Evolutionary conservation across 495 filamentous ascomycete species (phyloP).

Genomic region (Tetracladium marchalianum): DNA sequence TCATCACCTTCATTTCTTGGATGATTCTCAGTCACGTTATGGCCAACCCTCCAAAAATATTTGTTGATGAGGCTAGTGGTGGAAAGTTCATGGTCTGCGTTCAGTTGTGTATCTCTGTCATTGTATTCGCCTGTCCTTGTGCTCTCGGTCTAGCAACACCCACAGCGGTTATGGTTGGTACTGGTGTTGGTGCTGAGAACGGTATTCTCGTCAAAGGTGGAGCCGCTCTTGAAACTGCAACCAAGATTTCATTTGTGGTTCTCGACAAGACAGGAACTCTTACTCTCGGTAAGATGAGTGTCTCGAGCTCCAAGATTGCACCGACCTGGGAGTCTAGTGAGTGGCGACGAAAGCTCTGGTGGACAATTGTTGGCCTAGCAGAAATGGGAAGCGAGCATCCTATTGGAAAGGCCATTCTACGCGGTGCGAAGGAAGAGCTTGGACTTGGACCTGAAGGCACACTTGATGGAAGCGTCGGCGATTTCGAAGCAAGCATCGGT

Average conservation of each 20-base stretch:
- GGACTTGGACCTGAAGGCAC: slow-evolving; percentile 60
- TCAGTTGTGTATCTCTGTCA: slow-evolving; percentile 96
- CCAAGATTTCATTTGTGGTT: slow-evolving; percentile 86
- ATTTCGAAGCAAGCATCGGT: slow-evolving; percentile 77
- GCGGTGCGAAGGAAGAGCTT: slow-evolving; percentile 62
- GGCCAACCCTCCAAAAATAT: slow-evolving; percentile 73
- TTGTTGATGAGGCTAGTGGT: slow-evolving; percentile 68
- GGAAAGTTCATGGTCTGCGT: slow-evolving; percentile 93
- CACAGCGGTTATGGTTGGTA: slow-evolving; percentile 98
- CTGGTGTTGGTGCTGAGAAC: slow-evolving; percentile 91
- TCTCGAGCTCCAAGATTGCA: slow-evolving; percentile 57
- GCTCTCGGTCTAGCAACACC: slow-evolving; percentile 90
- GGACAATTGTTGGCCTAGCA: slow-evolving; percentile 84
- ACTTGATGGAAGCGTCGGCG: slow-evolving; percentile 70
- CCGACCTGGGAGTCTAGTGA: slow-evolving; percentile 59
- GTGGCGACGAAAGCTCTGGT: slow-evolving; percentile 73
- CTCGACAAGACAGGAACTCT: slow-evolving; percentile 98
- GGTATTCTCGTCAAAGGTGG: slow-evolving; percentile 97
- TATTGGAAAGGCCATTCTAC: slow-evolving; percentile 74
- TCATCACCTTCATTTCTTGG: slow-evolving; percentile 83
- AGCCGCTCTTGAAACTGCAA: slow-evolving; percentile 84
- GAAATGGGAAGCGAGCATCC: slow-evolving; percentile 95
- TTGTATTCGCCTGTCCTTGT: slow-evolving; percentile 97
- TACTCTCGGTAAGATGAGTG: slow-evolving; percentile 90
- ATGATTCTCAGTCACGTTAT: slow-evolving; percentile 89